Evolutionary conservation across 345 rosid genomes (phyloP).

Genomic region (Reutealis trisperma): DNA sequence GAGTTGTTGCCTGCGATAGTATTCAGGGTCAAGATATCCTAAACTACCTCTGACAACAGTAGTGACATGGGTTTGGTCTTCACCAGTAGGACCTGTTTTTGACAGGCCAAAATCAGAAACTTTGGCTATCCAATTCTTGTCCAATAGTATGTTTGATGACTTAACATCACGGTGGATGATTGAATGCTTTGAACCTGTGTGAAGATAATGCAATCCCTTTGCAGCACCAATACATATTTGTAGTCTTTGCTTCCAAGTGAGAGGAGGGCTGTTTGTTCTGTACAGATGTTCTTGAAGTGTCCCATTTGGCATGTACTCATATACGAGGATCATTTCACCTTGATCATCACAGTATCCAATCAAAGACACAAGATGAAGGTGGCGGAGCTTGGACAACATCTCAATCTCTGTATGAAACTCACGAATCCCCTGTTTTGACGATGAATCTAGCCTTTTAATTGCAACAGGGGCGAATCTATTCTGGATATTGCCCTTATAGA

Average conservation of each 20-base stretch:
- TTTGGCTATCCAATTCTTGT: slow-evolving; percentile 49
- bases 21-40: slow-evolving; percentile 60
- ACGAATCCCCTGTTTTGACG: slow-evolving; percentile 36
- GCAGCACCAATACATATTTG: slow-evolving; percentile 42
- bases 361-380: slow-evolving; percentile 38
- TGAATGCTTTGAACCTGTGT: slow-evolving; percentile 24
- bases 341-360: slow-evolving; percentile 41
- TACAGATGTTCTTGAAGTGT: slow-evolving; percentile 30
- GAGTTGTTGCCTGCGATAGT: slow-evolving; percentile 43
- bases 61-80: slow-evolving; percentile 22
- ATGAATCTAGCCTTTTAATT: slow-evolving; percentile 31
- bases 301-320: slow-evolving; percentile 34
- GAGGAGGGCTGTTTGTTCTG: slow-evolving; percentile 12
- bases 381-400: slow-evolving; percentile 40
- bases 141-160: slow-evolving; percentile 46
- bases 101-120: slow-evolving; percentile 55
- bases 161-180: slow-evolving; percentile 51
- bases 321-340: slow-evolving; percentile 42
- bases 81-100: slow-evolving; percentile 25
- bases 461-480: slow-evolving; percentile 28
- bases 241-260: slow-evolving; percentile 38
- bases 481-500: slow-evolving; percentile 26
- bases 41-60: slow-evolving; percentile 49
- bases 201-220: slow-evolving; percentile 30
- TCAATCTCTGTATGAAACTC: slow-evolving; percentile 43